These are phyloP conservation scores for Yamadazyma sp. DNA, from an alignment of 1,139 yeast species.

Conservation along the genomic window DNA sequence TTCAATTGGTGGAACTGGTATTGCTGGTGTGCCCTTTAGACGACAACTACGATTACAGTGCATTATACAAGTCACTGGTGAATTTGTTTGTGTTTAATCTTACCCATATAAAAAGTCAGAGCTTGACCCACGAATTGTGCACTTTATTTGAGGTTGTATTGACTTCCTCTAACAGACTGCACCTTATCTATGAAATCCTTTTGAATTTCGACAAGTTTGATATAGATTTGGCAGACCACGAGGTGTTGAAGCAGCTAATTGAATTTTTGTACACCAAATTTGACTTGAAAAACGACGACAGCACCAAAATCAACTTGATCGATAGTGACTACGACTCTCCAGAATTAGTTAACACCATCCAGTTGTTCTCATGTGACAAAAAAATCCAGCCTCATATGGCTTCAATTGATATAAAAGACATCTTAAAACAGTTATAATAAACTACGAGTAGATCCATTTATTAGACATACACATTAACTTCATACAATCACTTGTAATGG, in stretches of 20 bases:
- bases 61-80: slow-evolving; percentile 27
- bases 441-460: not conserved
- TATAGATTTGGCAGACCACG: slow-evolving; percentile 7
- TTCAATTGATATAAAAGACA: slow-evolving; percentile 9
- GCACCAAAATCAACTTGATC: slow-evolving; percentile 13
- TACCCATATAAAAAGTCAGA: slow-evolving; percentile 15
- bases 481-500: slow-evolving; percentile 33
- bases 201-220: slow-evolving; percentile 26
- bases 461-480: not conserved
- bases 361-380: slow-evolving; percentile 16
- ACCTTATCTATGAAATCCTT: slow-evolving; percentile 31
- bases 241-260: slow-evolving; percentile 8
- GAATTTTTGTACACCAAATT: slow-evolving; percentile 9
- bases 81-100: slow-evolving; percentile 27
- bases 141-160: slow-evolving; percentile 19
- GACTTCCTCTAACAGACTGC: slow-evolving; percentile 18
- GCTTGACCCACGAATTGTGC: slow-evolving; percentile 27
- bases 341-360: slow-evolving; percentile 23
- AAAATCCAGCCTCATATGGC: slow-evolving; percentile 7
- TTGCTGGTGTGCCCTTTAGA: slow-evolving; percentile 9
- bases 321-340: slow-evolving; percentile 35
- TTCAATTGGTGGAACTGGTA: slow-evolving; percentile 11
- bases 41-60: slow-evolving; percentile 29
- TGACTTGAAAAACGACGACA: slow-evolving; percentile 11
- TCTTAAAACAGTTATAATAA: slow-evolving; percentile 2